Evolutionary conservation across 352 stramenopile genomes (phyloP).

Genomic region (Phytophthora niederhauseri): DNA sequence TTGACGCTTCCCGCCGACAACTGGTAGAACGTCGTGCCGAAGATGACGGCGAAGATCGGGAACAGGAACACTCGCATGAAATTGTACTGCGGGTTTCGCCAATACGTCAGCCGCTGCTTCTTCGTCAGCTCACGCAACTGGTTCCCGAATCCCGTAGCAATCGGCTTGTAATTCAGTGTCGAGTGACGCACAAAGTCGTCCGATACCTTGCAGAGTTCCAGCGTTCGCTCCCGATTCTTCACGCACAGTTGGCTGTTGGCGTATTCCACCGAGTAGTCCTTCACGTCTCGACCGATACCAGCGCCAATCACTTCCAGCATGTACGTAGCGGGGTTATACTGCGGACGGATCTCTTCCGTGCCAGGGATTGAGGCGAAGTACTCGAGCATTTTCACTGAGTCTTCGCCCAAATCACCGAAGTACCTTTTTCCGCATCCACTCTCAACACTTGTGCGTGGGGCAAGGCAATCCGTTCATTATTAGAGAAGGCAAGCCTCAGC

Average conservation of each 20-base stretch:
- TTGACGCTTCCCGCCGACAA: conserved; percentile 23
- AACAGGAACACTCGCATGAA: conserved; percentile 56
- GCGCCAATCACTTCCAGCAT: conserved; percentile 91
- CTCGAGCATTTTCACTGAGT: conserved; percentile 77
- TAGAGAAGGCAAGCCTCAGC: too few relatives aligned
- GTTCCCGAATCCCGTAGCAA: conserved; percentile 48
- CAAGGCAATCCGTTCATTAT: too few relatives aligned
- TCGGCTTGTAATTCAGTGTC: conserved; percentile 48
- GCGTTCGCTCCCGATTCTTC: conserved; percentile 37
- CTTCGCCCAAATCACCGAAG: conserved; percentile 87
- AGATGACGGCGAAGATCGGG: conserved; percentile 49
- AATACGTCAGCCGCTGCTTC: conserved; percentile 61
- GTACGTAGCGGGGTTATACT: conserved; percentile 92
- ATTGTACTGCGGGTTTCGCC: conserved; percentile 54
- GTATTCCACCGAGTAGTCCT: conserved; percentile 60
- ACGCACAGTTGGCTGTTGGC: conserved; percentile 42
- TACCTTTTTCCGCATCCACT: conserved; percentile 31
- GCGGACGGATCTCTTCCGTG: conserved; percentile 58
- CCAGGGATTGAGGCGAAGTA: conserved; percentile 86
- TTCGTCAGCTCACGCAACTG: conserved; percentile 41
- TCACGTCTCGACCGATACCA: conserved; percentile 65
- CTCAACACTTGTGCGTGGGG: too few relatives aligned
- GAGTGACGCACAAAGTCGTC: conserved; percentile 48
- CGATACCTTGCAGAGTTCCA: conserved; percentile 18
- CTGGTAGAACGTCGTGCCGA: conserved; percentile 60